Conservation (phyloP, 345 rosid species). For the Hirschfeldia incana region DNA sequence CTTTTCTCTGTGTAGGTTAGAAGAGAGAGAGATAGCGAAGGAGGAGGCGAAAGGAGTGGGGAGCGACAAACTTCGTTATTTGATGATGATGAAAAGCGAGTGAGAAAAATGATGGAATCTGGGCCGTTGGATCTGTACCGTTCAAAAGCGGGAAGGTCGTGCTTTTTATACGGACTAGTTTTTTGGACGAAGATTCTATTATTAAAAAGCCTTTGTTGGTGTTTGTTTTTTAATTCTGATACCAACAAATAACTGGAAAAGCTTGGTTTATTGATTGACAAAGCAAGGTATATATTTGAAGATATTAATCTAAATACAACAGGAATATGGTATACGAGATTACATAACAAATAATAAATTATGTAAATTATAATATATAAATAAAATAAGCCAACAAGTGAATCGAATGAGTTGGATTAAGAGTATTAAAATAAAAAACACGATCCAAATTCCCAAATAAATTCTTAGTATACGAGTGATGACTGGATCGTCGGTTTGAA, state of each 20-base stretch:
- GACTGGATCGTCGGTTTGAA: conserved; percentile 24
- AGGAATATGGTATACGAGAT: too few relatives aligned
- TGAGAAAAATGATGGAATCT: not conserved
- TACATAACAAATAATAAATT: too few relatives aligned
- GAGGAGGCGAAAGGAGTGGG: conserved; percentile 28
- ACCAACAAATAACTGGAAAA: too few relatives aligned
- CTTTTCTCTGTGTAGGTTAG: too few relatives aligned
- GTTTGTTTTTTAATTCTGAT: too few relatives aligned
- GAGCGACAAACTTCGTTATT: conserved; percentile 41
- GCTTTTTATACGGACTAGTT: not conserved
- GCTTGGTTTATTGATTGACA: too few relatives aligned
- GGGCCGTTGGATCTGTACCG: conserved; percentile 3
- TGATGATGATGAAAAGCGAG: not conserved
- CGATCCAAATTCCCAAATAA: conserved; percentile 33
- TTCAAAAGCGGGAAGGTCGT: not conserved
- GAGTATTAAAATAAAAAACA: conserved; percentile 23
- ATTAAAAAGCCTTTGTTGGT: too few relatives aligned
- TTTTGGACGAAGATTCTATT: not conserved
- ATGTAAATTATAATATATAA: not conserved
- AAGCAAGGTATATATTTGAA: too few relatives aligned
- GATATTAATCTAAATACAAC: too few relatives aligned
- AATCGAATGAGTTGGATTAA: conserved; percentile 29
- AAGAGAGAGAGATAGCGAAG: conserved; percentile 2
- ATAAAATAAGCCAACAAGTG: conserved; percentile 26
- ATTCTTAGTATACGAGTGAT: not conserved